phyloP scores from a whole-genome alignment of 2,329 filamentous ascomycete species.

The Aspergillus sp. region DNA sequence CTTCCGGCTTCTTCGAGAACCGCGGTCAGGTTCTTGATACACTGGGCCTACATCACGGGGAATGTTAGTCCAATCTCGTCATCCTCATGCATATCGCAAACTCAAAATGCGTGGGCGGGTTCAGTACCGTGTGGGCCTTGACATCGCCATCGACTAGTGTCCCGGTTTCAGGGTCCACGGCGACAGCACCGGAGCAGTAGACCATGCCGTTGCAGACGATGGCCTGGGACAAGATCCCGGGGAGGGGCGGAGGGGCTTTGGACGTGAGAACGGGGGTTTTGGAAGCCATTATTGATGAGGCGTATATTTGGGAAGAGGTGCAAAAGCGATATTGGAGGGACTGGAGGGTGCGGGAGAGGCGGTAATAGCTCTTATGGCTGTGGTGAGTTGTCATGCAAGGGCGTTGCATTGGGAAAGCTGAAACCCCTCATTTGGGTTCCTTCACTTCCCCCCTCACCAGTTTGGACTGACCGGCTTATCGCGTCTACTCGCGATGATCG shows the following conservation, averaged over 20 bases:
- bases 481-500: not conserved
- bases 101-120: not conserved
- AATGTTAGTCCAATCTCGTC: not conserved
- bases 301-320: not conserved
- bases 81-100: not conserved
- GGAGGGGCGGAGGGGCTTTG: slow-evolving; percentile 53
- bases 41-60: slow-evolving; percentile 45
- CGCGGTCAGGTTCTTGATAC: slow-evolving; percentile 58
- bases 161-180: slow-evolving; percentile 56
- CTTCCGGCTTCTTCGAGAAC: slow-evolving; percentile 63
- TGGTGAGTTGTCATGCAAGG: not conserved
- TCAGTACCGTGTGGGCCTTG: slow-evolving; percentile 52
- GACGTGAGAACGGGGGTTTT: slow-evolving; percentile 46
- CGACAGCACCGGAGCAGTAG: slow-evolving; percentile 68
- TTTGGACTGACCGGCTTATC: not conserved
- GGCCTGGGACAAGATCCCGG: slow-evolving; percentile 59
- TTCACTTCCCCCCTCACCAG: not conserved
- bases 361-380: not conserved
- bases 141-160: slow-evolving; percentile 59
- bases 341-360: not conserved
- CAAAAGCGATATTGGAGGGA: not conserved
- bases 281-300: slow-evolving; percentile 29
- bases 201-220: slow-evolving; percentile 65
- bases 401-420: not conserved
- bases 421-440: slow-evolving; percentile 6